These are phyloP conservation scores for Euclidium syriacum DNA, from an alignment of 345 rosid species.

Conservation along the genomic window DNA sequence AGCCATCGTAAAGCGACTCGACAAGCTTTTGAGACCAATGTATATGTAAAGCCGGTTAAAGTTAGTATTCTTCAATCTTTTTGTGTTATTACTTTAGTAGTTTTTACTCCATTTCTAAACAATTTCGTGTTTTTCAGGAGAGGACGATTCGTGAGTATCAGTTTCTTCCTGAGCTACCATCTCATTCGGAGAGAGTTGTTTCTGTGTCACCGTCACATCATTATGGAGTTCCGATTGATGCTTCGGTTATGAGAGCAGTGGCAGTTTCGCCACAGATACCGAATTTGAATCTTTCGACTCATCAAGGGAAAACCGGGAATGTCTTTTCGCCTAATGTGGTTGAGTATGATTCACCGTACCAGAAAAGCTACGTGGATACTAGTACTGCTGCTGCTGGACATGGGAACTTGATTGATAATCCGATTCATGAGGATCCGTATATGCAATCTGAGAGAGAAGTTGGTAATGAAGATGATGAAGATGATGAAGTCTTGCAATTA, in stretches of 20 bases:
- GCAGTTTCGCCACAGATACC: slow-evolving; percentile 49
- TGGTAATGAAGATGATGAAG: slow-evolving; percentile 47
- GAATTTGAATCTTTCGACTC: slow-evolving; percentile 62
- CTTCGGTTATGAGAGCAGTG: slow-evolving; percentile 34
- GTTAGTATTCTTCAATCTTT: slow-evolving; percentile 33
- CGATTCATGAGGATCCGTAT: slow-evolving; percentile 42
- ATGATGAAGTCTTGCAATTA: slow-evolving; percentile 45
- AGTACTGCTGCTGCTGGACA: too few species aligned
- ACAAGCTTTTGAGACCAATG: slow-evolving; percentile 44
- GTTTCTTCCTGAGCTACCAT: slow-evolving; percentile 83
- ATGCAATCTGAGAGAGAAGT: slow-evolving; percentile 44
- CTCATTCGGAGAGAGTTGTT: slow-evolving; percentile 49
- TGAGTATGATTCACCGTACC: slow-evolving; percentile 45
- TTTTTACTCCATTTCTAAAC: neutral
- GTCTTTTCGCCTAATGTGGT: slow-evolving; percentile 37
- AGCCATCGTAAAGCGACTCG: slow-evolving; percentile 45
- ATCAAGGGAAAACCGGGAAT: slow-evolving; percentile 50
- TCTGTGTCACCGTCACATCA: slow-evolving; percentile 40
- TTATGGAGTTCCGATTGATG: slow-evolving; percentile 40
- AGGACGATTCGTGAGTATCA: slow-evolving; percentile 77
- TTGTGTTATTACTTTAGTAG: neutral
- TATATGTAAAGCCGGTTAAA: slow-evolving; percentile 45
- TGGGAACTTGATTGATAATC: slow-evolving; percentile 38
- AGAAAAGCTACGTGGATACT: slow-evolving; percentile 38
- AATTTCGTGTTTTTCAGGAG: slow-evolving; percentile 24